A percentile compares a stretch with the other conserved stretches of the same genome.
Evolutionary conservation across 2,329 filamentous ascomycete genomes (phyloP).

Genomic region (Sarocladiaceae sp.): DNA sequence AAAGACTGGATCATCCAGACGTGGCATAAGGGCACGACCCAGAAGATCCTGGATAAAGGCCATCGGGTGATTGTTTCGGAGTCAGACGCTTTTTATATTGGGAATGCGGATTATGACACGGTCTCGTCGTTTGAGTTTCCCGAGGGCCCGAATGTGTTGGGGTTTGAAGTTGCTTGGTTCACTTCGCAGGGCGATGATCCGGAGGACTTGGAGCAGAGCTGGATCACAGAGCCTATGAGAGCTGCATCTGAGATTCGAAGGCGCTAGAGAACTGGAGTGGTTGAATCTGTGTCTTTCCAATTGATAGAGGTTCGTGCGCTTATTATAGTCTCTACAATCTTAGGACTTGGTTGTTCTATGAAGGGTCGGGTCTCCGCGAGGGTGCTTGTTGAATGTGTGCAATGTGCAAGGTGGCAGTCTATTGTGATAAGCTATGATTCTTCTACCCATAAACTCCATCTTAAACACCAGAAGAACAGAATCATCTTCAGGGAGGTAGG

Average conservation of each 20-base stretch:
- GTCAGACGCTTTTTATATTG: slow-evolving; percentile 4
- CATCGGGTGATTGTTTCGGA: slow-evolving; percentile 5
- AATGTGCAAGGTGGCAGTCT: too few relatives aligned
- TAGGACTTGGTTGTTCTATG: too few relatives aligned
- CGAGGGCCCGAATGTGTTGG: neutral
- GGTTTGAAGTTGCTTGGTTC: slow-evolving; percentile 5
- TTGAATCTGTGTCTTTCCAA: too few relatives aligned
- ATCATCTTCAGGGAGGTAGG: too few relatives aligned
- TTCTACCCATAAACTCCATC: too few relatives aligned
- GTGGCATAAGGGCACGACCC: slow-evolving; percentile 3
- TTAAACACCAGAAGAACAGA: too few relatives aligned
- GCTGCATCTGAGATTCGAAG: slow-evolving; percentile 7
- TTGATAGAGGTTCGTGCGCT: too few relatives aligned
- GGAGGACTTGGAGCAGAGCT: slow-evolving; percentile 2
- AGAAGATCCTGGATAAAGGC: slow-evolving; percentile 3
- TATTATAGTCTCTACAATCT: too few relatives aligned
- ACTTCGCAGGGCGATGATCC: slow-evolving; percentile 6
- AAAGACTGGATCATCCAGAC: slow-evolving; percentile 8
- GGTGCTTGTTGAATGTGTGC: too few relatives aligned
- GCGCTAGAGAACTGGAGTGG: too few relatives aligned
- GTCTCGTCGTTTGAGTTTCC: slow-evolving; percentile 5
- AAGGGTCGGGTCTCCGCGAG: too few relatives aligned
- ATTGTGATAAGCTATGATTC: too few relatives aligned
- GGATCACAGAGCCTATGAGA: slow-evolving; percentile 5
- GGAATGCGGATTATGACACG: slow-evolving; percentile 4